Conservation (phyloP, 2,329 filamentous ascomycete genomes). For the Scolecobasidium constrictum region DNA sequence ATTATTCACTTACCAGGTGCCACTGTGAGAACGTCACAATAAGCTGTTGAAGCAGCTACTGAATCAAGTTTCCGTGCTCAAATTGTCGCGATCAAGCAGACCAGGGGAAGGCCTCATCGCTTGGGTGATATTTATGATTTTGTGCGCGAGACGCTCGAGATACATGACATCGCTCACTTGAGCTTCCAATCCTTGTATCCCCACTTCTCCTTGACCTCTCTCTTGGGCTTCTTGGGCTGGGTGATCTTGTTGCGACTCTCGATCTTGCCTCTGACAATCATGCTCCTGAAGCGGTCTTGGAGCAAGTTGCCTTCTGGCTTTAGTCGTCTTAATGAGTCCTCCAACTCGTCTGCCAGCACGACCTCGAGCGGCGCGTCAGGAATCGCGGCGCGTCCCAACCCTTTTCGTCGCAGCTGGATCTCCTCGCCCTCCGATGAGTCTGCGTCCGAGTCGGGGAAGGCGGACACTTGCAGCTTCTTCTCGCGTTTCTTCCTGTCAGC, state of each 20-base stretch:
- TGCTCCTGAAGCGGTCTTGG: conserved; percentile 80
- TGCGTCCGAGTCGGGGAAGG: background rate
- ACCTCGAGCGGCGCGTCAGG: conserved; percentile 53
- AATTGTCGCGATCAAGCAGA: too few relatives aligned
- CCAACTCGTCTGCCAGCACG: conserved; percentile 38
- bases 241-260: conserved; percentile 70
- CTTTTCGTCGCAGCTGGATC: conserved; percentile 50
- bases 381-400: conserved; percentile 57
- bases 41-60: too few relatives aligned
- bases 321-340: conserved; percentile 37
- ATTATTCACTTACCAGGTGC: too few relatives aligned
- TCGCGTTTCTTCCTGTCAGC: conserved; percentile 6
- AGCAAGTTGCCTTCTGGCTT: conserved; percentile 95
- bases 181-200: conserved; percentile 86
- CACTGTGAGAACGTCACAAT: too few relatives aligned
- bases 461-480: background rate
- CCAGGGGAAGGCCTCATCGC: too few relatives aligned
- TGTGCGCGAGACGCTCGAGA: too few relatives aligned
- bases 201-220: conserved; percentile 89
- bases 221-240: conserved; percentile 74
- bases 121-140: too few relatives aligned
- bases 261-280: conserved; percentile 80
- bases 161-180: too few relatives aligned
- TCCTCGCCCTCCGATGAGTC: conserved; percentile 19
- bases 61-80: too few relatives aligned